These are phyloP conservation scores for Russula vinacea DNA, from an alignment of 768 basidiomycete genomes.

Conservation along the genomic window DNA sequence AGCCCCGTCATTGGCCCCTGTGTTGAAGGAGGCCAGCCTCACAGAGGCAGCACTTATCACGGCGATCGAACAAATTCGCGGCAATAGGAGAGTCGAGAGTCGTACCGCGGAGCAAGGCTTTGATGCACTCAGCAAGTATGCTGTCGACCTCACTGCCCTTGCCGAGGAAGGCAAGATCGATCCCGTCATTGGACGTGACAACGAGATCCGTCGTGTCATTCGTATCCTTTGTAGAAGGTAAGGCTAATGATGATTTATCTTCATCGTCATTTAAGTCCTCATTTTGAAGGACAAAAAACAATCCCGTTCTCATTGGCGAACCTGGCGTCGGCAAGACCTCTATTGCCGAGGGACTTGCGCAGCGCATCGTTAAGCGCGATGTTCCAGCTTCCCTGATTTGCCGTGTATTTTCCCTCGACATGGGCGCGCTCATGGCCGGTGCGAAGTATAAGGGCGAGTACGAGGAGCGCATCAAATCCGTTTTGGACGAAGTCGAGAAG, in stretches of 20 bases:
- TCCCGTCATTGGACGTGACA: conserved; percentile 89
- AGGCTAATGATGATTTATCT: conserved; percentile 5
- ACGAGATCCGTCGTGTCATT: conserved; percentile 82
- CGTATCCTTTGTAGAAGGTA: conserved; percentile 80
- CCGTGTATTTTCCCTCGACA: conserved; percentile 81
- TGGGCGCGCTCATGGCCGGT: conserved; percentile 94
- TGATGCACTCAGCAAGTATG: conserved; percentile 88
- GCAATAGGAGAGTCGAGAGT: conserved; percentile 80
- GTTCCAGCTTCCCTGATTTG: conserved; percentile 73
- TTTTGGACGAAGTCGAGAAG: conserved; percentile 92
- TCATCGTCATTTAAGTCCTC: neutral
- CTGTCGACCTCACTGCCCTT: conserved; percentile 78
- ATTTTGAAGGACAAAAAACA: conserved; percentile 81
- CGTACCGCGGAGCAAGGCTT: conserved; percentile 89
- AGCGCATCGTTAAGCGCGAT: conserved; percentile 91
- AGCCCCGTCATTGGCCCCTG: conserved; percentile 58
- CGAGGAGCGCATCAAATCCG: conserved; percentile 91
- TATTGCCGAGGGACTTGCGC: conserved; percentile 92
- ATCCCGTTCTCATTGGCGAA: conserved; percentile 95
- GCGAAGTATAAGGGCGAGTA: conserved; percentile 95
- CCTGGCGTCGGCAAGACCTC: conserved; percentile 96
- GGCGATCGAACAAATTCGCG: conserved; percentile 74
- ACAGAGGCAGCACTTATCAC: conserved; percentile 70
- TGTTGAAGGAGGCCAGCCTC: conserved; percentile 75
- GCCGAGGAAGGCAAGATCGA: conserved; percentile 95